Base-by-base conservation (phyloP, 2,329 filamentous ascomycete species). In the Alternaria postmessia region DNA sequence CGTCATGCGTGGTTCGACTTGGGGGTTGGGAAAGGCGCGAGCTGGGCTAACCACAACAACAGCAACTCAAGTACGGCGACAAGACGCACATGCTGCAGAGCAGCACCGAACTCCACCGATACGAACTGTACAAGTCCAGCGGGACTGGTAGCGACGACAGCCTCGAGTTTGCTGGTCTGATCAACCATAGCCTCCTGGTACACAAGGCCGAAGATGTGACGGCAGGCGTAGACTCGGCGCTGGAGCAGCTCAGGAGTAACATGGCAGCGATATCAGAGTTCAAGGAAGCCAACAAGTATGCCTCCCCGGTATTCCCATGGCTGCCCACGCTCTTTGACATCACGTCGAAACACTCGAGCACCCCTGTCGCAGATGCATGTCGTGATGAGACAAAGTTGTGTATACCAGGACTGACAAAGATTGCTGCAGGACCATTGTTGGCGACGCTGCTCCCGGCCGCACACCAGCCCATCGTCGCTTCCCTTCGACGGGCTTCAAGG, bases 281-380 rank as follows among this genome's bases (percentile, higher is more conserved):
- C 65, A 88, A 88, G 76, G 83, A 88, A 75, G 86, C 86, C 38
- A 87, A 86, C 73, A 85, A 85, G 80, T 81, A 77, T 72, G 79
- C 75, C 66, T 74, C 68, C 69, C 72, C 61, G 68, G 70, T 72
- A 46, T 67, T 59, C 65, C 65, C 61, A 56, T 68, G 66, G 66
- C 64, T 68, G 65, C 59, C 64, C 65, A 36, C 36, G 28, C 52
- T 63, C 61, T 64, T 58, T 70, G 61, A 53, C 59, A 61, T 68
- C 62, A 42, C 59, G 62, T 63, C 58, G 54, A 57, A 38, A 60
- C 43, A 63, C 62, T 59, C 56, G 44, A 59, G 46, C 64, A 65
- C 51, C 60, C 53, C 42, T 56, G 57, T 60, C 52, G 46, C 52
- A 46, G 32, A n/a, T 41, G 32, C 20, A 47, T 42, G 51, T 41